These are phyloP conservation scores for Iris macrosiphon DNA, from an alignment of 106 monocot species.

Conservation along the genomic window DNA sequence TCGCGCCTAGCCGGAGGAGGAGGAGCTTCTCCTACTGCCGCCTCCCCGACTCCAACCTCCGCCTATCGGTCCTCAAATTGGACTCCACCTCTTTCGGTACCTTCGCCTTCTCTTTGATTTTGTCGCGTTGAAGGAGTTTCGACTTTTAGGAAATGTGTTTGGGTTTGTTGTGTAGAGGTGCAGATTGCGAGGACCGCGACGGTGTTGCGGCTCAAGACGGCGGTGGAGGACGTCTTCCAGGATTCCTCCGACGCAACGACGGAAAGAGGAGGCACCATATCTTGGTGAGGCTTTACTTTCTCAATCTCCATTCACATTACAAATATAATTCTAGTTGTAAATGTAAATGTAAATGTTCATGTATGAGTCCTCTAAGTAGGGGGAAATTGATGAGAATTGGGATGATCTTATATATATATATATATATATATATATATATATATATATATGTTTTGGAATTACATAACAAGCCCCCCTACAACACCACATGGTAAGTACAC, in stretches of 20 bases:
- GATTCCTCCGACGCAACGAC: background rate
- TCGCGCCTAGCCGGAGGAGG: background rate
- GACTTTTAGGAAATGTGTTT: too few relatives aligned
- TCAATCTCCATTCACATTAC: too few relatives aligned
- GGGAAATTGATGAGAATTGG: too few relatives aligned
- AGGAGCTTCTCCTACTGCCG: conserved; percentile 38
- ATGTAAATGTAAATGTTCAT: too few relatives aligned
- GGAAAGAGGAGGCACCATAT: conserved; percentile 3
- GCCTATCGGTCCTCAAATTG: conserved; percentile 39
- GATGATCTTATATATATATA: too few relatives aligned
- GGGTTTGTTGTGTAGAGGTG: conserved; percentile 21
- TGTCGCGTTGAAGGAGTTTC: background rate
- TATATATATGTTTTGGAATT: too few relatives aligned
- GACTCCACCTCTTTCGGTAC: conserved; percentile 43
- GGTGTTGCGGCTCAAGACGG: conserved; percentile 35
- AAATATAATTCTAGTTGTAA: too few relatives aligned
- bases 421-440: too few relatives aligned
- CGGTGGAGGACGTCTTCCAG: conserved; percentile 37
- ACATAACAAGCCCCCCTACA: too few relatives aligned
- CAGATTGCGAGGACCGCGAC: conserved; percentile 20
- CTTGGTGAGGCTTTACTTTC: conserved; percentile 15
- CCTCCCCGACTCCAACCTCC: conserved; percentile 23
- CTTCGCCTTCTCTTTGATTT: background rate
- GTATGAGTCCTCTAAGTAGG: too few relatives aligned
- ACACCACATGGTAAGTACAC: too few relatives aligned